Base-by-base conservation (phyloP, 2,329 filamentous ascomycete genomes). In the Fusarium sororula region DNA sequence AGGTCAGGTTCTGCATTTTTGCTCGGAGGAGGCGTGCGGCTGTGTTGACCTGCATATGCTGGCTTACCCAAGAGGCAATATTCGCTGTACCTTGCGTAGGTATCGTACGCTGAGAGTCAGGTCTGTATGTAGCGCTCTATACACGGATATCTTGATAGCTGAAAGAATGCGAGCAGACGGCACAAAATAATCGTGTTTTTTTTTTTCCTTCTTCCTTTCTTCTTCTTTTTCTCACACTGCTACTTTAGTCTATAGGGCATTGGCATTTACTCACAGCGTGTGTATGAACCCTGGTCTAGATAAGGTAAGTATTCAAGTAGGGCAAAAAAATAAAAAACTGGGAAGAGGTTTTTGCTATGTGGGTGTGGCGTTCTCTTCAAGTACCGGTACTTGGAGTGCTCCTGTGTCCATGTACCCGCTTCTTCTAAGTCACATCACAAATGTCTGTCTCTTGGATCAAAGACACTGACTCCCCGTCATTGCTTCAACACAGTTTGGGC, bases 11-110 rank as follows among this genome's bases (percentile, higher is more conserved):
- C 51, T 63, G 17, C 42, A 15, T 59, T 54, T 66, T 38, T 42
- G 59, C 37, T 74, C 72, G 72, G 72, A 74, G 71, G 71, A 74
- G 72, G 72, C 72, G 72, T 74, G 72, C 71, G 72, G 72, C 72
- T 74, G 72, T 74, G 72, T 72, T 74, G 61, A 68, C 63, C 57
- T 72, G 72, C 67, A 74, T 74, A 73, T 67, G 70, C 68, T 73
- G 66, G 70, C 65, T 73, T 63, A 71, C 51, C 63, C 47, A 64
- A 68, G 54, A 72, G 68, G 70, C 70, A 72, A 69, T 57, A 55
- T 45, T 45, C 44, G 24, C 61, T 45, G 54, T 58, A 55, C 60
- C 64, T 54, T 61, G 35, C 57, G 62, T 51, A 50, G 35, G 35
- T 17, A 50, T 26, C 26, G 32, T 28, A 53, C 37, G 22, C 24